phyloP scores from a whole-genome alignment of 768 basidiomycete genomes.

The Collybiopsis luxurians region DNA sequence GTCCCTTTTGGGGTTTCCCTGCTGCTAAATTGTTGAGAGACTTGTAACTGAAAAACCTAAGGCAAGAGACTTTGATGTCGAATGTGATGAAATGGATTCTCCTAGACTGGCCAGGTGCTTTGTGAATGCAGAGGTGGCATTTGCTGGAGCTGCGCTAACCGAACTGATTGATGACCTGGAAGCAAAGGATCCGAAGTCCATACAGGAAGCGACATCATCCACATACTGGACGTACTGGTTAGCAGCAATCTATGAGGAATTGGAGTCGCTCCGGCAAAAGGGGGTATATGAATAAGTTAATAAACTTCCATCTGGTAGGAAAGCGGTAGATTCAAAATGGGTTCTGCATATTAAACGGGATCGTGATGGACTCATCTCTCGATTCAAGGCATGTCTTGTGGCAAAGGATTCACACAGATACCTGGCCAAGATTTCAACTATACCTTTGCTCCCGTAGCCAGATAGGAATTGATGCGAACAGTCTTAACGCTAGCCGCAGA shows the following conservation, averaged over 20 bases:
- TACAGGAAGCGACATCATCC: conserved; percentile 20
- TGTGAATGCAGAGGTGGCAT: conserved; percentile 5
- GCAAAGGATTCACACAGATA: too few species aligned
- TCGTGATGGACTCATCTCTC: conserved; percentile 9
- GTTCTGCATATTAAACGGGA: conserved; percentile 17
- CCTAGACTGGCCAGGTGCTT: neutral
- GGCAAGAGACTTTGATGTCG: neutral
- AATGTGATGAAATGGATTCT: neutral
- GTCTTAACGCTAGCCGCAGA: conserved; percentile 23
- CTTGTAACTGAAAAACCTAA: too few species aligned
- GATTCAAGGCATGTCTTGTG: too few species aligned
- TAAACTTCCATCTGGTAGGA: conserved; percentile 10
- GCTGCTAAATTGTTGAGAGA: too few species aligned
- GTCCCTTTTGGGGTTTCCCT: too few species aligned
- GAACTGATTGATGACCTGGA: conserved; percentile 12
- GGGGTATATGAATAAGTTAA: conserved; percentile 16
- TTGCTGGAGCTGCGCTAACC: conserved; percentile 5
- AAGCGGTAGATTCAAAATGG: conserved; percentile 15
- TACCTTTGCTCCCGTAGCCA: too few species aligned
- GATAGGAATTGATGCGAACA: too few species aligned
- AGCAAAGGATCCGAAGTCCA: conserved; percentile 9
- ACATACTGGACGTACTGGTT: conserved; percentile 16
- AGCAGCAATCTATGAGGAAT: conserved; percentile 12
- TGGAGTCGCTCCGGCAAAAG: conserved; percentile 20
- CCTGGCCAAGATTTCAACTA: too few species aligned